Evolutionary conservation across 2,329 filamentous ascomycete species (phyloP), one percentile per base, ranked within the genome.

Genomic region (Colletotrichum neosansevieriae): DNA sequence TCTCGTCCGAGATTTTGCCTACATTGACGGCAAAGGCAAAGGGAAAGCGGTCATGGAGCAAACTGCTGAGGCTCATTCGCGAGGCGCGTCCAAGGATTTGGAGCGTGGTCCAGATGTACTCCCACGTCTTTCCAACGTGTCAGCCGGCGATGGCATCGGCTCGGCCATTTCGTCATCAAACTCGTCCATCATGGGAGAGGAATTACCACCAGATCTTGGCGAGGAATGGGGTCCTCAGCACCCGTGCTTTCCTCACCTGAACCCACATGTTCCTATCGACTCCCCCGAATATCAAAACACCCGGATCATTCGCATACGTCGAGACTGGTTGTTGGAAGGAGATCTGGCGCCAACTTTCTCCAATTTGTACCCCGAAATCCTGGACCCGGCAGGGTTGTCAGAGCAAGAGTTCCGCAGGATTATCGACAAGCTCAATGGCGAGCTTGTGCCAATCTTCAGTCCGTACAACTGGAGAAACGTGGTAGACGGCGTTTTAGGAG

Each of bases 351-450:
- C 96, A 0, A 94, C 94, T 0, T 98, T 97, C 77, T 96, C 93
- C 15, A 98, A 98, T 74, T 84, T 98, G 3, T 99, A 99, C 75
- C 96, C 96, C 0, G 96, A 99, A 77, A 97, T 99, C 66, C 84
- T 99, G 7, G 94, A 98, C 72, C 93, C 94, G 0, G 89, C 88
- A 0, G 89, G 94, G 36, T 82, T 99, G 49, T 86, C 89, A 1
- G 96, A 99, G 78, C 90, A 91, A 67, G 93, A 97, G 74, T 99
- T 99, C 76, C 89, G 96, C 3, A 85, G 85, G 11, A 82, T 98
- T 34, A 89, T 99, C 63, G 89, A 94, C 67, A 92, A 90, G 74
- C 85, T 98, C 61, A 99, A 99, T 75, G 81, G 87, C 12, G 89
- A 93, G 71, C 82, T 98, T 15, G 82, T 91, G 44, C 86, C 86